Conservation (phyloP, 768 basidiomycete species). For the Russula sp. region DNA sequence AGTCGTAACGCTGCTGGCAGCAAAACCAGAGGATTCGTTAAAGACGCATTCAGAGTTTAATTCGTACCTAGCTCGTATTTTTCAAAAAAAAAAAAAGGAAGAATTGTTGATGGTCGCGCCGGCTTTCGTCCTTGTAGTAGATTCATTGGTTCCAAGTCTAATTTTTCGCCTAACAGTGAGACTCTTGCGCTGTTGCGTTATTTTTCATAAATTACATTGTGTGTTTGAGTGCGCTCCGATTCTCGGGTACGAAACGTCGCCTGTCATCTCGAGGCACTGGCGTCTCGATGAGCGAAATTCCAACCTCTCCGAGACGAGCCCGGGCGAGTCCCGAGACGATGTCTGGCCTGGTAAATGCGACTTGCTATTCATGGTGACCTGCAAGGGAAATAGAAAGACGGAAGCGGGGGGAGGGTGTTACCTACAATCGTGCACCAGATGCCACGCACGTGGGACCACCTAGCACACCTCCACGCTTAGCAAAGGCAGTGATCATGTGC, state of each 20-base stretch:
- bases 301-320: conserved; percentile 5
- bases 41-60: too few relatives aligned
- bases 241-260: not conserved
- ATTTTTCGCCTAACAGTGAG: too few relatives aligned
- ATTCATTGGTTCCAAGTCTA: too few relatives aligned
- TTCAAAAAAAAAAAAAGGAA: too few relatives aligned
- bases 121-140: too few relatives aligned
- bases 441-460: conserved; percentile 17
- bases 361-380: conserved; percentile 17
- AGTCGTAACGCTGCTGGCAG: too few relatives aligned
- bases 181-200: too few relatives aligned
- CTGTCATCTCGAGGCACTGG: conserved; percentile 6
- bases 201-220: too few relatives aligned
- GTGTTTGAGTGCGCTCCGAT: too few relatives aligned
- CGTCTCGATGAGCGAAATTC: not conserved
- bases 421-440: conserved; percentile 14
- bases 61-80: too few relatives aligned
- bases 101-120: too few relatives aligned
- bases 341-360: not conserved
- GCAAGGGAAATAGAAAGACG: not conserved
- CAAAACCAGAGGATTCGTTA: too few relatives aligned
- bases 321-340: not conserved
- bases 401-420: not conserved
- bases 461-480: conserved; percentile 1
- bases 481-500: conserved; percentile 16